These are phyloP conservation scores for Macrophomina phaseolina DNA, from an alignment of 2,329 filamentous ascomycete genomes.

Conservation along the genomic window DNA sequence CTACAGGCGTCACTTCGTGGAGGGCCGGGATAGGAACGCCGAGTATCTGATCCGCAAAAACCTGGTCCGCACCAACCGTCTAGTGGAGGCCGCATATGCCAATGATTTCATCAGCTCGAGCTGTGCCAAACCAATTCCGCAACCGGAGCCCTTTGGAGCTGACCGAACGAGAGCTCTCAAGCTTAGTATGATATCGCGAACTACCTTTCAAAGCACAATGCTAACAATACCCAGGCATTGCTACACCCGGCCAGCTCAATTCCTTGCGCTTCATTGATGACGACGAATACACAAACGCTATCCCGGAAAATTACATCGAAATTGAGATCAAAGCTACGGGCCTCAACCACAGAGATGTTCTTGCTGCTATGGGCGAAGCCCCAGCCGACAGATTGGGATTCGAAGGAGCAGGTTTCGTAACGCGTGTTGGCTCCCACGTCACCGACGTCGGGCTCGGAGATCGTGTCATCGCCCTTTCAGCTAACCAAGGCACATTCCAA, in stretches of 20 bases:
- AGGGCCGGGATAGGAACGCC: conserved; percentile 11
- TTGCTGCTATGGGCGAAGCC: conserved; percentile 31
- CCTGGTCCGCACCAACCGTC: conserved; percentile 16
- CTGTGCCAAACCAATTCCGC: conserved; percentile 12
- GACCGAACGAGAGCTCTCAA: conserved; percentile 14
- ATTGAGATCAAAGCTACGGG: conserved; percentile 30
- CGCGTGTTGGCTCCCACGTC: conserved; percentile 5
- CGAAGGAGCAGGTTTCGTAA: conserved; percentile 31
- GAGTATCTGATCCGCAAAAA: conserved; percentile 14
- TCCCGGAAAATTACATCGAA: conserved; percentile 29
- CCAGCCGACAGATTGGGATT: conserved; percentile 20
- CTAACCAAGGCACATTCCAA: conserved; percentile 24
- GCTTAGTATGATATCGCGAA: not conserved
- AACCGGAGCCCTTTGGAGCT: conserved; percentile 1
- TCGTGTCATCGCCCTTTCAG: conserved; percentile 19
- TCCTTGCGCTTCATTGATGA: conserved; percentile 17
- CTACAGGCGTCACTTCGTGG: conserved; percentile 13
- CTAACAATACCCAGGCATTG: not conserved
- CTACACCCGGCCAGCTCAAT: conserved; percentile 16
- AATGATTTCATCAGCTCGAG: conserved; percentile 22
- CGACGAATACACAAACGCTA: not conserved
- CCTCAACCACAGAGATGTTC: conserved; percentile 37
- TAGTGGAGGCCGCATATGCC: conserved; percentile 13
- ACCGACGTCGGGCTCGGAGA: conserved; percentile 15
- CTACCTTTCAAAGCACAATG: not conserved